Conservation (phyloP, 2,329 filamentous ascomycete species). For the Penicillium brasilianum region DNA sequence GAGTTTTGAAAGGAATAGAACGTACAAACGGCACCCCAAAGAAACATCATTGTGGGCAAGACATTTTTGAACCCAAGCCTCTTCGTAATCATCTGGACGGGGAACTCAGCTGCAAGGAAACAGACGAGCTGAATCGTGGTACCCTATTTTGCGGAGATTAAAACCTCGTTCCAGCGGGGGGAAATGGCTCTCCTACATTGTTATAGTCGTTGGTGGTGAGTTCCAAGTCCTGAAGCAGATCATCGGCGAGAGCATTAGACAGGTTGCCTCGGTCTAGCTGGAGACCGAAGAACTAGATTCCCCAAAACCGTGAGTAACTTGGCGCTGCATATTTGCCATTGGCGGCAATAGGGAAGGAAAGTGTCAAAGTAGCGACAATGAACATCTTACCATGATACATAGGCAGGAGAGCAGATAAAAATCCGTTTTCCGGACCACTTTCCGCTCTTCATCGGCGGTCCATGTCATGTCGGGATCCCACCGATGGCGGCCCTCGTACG, state of each 20-base stretch:
- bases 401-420: not conserved
- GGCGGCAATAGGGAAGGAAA: not conserved
- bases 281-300: conserved; percentile 61
- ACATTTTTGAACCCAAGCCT: conserved; percentile 49
- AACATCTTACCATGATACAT: not conserved
- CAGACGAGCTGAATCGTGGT: conserved; percentile 33
- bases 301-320: not conserved
- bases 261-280: conserved; percentile 66
- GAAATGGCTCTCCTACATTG: conserved; percentile 11
- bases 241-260: conserved; percentile 61
- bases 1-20: not conserved
- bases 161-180: too few relatives aligned
- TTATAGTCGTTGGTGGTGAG: conserved; percentile 51
- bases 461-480: conserved; percentile 49
- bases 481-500: conserved; percentile 51
- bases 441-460: conserved; percentile 45
- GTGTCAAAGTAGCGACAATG: not conserved
- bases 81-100: conserved; percentile 62
- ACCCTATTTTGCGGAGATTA: conserved; percentile 16
- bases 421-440: conserved; percentile 34
- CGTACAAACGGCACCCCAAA: conserved; percentile 43
- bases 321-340: not conserved
- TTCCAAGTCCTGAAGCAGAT: conserved; percentile 54
- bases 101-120: conserved; percentile 56
- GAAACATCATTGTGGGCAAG: conserved; percentile 60